Percentiles rank a stretch among this genome's conserved stretches.
phyloP scores from a whole-genome alignment of 2,329 filamentous ascomycete species.

The Penicillium italicum region DNA sequence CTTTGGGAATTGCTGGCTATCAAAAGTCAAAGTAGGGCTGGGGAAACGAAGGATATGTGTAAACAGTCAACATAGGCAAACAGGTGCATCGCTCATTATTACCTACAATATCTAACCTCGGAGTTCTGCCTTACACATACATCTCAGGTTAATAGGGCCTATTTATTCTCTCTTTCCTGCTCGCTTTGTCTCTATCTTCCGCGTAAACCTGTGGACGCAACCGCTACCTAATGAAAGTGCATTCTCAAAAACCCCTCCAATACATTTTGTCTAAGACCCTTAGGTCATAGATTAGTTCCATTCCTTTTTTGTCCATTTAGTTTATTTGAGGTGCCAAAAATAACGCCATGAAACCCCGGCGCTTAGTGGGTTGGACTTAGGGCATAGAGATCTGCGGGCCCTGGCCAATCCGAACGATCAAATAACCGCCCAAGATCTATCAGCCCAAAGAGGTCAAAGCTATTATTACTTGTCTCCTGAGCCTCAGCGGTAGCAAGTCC shows the following conservation, averaged over 20 bases:
- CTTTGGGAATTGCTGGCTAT: too few species aligned
- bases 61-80: too few species aligned
- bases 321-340: neutral
- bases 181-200: too few species aligned
- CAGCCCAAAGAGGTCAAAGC: neutral
- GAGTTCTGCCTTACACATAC: too few species aligned
- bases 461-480: neutral
- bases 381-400: neutral
- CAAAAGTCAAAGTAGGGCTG: too few species aligned
- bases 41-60: too few species aligned
- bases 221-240: too few species aligned
- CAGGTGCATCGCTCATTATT: too few species aligned
- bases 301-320: neutral
- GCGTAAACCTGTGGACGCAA: too few species aligned
- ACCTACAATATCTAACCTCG: too few species aligned
- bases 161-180: too few species aligned
- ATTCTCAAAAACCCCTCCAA: neutral
- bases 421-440: neutral
- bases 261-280: neutral
- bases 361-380: neutral
- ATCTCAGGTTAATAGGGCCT: too few species aligned
- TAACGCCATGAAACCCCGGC: neutral
- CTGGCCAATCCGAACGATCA: neutral
- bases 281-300: neutral
- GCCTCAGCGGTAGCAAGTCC: neutral